Base-by-base conservation (phyloP, 129 eudicot genomes). In the Cynara cardunculus region DNA sequence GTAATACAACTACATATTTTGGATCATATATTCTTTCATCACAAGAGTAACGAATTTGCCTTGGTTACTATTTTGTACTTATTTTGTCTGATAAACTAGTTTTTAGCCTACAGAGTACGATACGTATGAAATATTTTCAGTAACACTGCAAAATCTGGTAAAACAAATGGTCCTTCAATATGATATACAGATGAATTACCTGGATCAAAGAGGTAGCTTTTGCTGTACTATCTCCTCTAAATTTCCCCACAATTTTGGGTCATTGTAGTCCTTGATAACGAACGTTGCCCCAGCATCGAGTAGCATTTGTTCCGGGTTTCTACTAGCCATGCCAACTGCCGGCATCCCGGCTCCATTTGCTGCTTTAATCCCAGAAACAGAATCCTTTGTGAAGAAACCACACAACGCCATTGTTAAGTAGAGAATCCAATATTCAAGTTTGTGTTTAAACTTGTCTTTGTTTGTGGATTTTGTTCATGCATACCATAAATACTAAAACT, bases 301-400 rank as follows among this genome's bases (percentile, higher is more conserved):
- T 75, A 92, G 81, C 75, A 86, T 34, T 8, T 80, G 56, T 78
- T 92, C 93, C 0, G 99, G 96, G 78, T 94, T 94, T 82, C 99
- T 87, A 30, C 88, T 84, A 35, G 88, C 87, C 84, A 94, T 76
- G 8, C 93, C 99, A 30, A 94, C 91, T 1, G 89, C 99, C 3
- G 91, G 87, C 97, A 92, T 92, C 78, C 99, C 94, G 59, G 99
- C 99, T 14, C 89, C 92, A 34, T 86, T 86, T 9, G 97, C 97
- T 25, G 98, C 97, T 87, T 90, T 92, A 76, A 87, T 94, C 62
- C 98, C 98, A 34, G 98, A 90, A 69, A 87, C 86, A 4, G 98
- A 94, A 85, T 94, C 98, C 98, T 94, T 46, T 16, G 7, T 25
- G 27, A 71, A 37, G n/a, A 70, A 77, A 81, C 25, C 25, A 76